Evolutionary conservation across 495 filamentous ascomycete genomes (phyloP).

Genomic region (Aspergillus homomorphus): DNA sequence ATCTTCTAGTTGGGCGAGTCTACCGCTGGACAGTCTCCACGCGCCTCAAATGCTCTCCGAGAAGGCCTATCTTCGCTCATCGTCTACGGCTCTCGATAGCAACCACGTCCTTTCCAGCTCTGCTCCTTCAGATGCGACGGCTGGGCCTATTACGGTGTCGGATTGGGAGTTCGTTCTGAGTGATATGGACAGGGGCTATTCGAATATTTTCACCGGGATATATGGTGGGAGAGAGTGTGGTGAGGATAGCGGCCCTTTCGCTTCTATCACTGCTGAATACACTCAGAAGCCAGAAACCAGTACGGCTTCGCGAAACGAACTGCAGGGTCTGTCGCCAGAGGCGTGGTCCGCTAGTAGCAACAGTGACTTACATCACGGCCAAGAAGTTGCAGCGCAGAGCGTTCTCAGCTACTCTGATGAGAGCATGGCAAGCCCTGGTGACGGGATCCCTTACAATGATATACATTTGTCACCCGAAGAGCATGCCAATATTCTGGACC

Average conservation of each 20-base stretch:
- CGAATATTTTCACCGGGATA: constrained; percentile 80
- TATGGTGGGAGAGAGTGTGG: constrained; percentile 67
- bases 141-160: constrained; percentile 49
- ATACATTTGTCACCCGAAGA: constrained; percentile 30
- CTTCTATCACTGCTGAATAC: constrained; percentile 42
- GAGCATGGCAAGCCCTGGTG: constrained; percentile 57
- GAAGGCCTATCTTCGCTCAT: constrained; percentile 10
- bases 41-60: constrained; percentile 14
- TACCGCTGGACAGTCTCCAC: constrained; percentile 35
- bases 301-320: constrained; percentile 23
- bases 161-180: constrained; percentile 81
- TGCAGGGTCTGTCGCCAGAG: constrained; percentile 39
- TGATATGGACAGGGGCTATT: constrained; percentile 71
- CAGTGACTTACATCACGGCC: constrained; percentile 32
- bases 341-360: constrained; percentile 43
- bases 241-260: constrained; percentile 42
- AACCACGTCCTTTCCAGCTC: constrained; percentile 32
- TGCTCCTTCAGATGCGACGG: constrained; percentile 27
- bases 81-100: constrained; percentile 29
- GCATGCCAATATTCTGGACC: constrained; percentile 31
- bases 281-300: constrained; percentile 26
- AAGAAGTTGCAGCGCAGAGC: constrained; percentile 55
- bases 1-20: constrained; percentile 41
- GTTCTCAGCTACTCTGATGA: constrained; percentile 76
- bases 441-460: constrained; percentile 27